These are phyloP conservation scores for Diaporthe sp. DNA, from an alignment of 2,329 filamentous ascomycete genomes.

Conservation along the genomic window DNA sequence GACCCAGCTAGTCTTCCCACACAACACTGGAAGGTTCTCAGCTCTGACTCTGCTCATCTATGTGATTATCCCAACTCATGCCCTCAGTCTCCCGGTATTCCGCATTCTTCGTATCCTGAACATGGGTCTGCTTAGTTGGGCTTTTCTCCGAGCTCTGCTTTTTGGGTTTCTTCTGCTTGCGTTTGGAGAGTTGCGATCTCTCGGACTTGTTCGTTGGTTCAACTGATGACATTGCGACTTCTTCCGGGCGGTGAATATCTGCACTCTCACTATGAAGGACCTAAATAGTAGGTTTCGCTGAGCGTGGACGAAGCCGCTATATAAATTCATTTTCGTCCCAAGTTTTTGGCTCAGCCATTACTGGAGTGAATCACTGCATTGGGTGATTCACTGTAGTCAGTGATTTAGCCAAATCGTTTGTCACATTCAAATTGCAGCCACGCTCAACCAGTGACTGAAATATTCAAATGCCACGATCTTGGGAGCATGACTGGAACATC, in stretches of 20 bases:
- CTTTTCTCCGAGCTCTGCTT: background rate
- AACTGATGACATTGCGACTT: background rate
- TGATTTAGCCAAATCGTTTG: background rate
- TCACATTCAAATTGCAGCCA: background rate
- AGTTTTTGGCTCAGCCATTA: background rate
- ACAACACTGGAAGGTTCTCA: background rate
- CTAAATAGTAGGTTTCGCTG: no score
- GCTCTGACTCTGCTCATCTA: background rate
- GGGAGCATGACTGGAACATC: background rate
- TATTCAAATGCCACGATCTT: background rate
- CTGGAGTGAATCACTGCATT: constrained; percentile 3
- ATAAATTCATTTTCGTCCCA: background rate
- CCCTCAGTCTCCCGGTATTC: background rate
- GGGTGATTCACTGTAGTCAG: background rate
- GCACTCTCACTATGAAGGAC: no score
- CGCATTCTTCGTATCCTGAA: background rate
- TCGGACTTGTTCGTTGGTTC: background rate
- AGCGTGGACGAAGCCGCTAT: background rate
- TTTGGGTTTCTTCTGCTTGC: background rate
- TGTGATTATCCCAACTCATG: background rate
- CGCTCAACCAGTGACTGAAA: background rate
- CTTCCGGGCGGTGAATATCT: background rate
- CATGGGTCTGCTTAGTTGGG: background rate
- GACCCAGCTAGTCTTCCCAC: background rate
- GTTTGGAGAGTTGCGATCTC: background rate